Conservation (phyloP, 2,329 filamentous ascomycete species). For the Aureobasidium sp. region DNA sequence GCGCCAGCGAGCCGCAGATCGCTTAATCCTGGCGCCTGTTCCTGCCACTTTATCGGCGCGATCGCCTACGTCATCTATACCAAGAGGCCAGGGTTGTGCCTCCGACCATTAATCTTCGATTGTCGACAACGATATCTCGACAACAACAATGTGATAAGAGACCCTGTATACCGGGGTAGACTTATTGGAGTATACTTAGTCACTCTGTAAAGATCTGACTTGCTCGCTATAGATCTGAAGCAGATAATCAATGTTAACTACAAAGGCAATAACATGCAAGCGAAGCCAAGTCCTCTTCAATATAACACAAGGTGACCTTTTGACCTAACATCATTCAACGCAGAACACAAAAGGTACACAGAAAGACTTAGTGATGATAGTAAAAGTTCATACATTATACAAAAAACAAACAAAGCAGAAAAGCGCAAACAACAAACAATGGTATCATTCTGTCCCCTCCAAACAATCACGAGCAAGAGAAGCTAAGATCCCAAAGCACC, state of each 20-base stretch:
- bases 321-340: no score
- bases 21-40: not conserved
- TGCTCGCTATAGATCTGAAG: no score
- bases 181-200: not conserved
- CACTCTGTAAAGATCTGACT: no score
- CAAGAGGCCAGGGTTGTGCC: not conserved
- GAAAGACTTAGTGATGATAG: not conserved
- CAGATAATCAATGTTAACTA: no score
- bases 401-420: not conserved
- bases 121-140: not conserved
- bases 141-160: not conserved
- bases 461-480: not conserved
- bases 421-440: not conserved
- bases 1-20: not conserved
- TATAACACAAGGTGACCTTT: no score
- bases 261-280: no score
- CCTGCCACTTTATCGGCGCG: constrained; percentile 1
- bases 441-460: not conserved
- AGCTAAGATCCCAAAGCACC: not conserved
- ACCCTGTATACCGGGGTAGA: no score
- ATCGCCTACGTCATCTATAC: not conserved
- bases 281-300: not conserved
- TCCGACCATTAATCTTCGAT: not conserved
- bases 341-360: not conserved
- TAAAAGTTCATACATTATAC: no score